Conservation (phyloP, 768 basidiomycete species). For the Trametes cubensis region DNA sequence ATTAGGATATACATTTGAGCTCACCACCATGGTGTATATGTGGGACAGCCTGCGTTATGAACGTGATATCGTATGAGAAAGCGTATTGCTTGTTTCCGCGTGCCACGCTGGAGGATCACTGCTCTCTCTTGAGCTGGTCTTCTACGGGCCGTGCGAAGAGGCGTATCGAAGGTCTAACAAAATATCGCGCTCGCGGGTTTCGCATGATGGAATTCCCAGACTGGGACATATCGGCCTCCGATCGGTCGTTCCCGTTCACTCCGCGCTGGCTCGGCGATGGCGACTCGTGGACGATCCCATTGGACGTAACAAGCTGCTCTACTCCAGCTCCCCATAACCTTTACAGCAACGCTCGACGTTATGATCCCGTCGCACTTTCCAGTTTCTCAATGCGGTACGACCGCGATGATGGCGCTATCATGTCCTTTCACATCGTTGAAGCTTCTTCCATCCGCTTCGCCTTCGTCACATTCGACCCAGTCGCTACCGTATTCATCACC, state of each 20-base stretch:
- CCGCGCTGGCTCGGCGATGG: not conserved
- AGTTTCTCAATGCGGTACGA: not conserved
- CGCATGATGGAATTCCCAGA: constrained; percentile 30
- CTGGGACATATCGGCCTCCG: constrained; percentile 15
- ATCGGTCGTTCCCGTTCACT: not conserved
- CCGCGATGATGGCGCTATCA: not conserved
- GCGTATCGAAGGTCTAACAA: not conserved
- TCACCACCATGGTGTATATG: no score
- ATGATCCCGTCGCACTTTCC: not conserved
- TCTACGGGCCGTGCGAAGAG: not conserved
- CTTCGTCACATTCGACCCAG: not conserved
- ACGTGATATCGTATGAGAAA: constrained; percentile 43
- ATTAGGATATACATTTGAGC: no score
- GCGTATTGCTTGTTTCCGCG: constrained; percentile 48
- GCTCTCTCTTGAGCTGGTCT: constrained; percentile 27
- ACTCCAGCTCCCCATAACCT: not conserved
- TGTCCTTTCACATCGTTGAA: not conserved
- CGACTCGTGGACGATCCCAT: not conserved
- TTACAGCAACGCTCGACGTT: not conserved
- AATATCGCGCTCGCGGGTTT: constrained; percentile 32
- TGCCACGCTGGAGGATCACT: constrained; percentile 42
- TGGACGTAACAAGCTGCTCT: not conserved
- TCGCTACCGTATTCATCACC: not conserved
- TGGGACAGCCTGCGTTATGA: constrained; percentile 50
- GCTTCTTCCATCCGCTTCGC: not conserved